phyloP scores from a whole-genome alignment of 352 stramenopile genomes.

The Phytophthora cactorum region DNA sequence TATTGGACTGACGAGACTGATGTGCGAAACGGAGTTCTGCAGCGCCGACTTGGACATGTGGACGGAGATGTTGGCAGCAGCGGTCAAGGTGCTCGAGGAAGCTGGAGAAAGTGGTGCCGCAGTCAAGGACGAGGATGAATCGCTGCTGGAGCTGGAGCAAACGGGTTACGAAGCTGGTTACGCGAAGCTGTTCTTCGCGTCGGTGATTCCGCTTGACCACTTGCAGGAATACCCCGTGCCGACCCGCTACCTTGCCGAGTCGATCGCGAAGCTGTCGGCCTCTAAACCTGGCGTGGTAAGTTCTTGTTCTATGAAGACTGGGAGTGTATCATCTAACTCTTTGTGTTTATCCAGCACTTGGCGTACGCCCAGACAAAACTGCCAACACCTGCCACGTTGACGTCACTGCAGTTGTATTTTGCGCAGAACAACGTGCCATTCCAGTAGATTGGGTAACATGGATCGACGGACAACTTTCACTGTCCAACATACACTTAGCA shows the following conservation, averaged over 20 bases:
- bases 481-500: slow-evolving; percentile 13
- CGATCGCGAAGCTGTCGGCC: slow-evolving; percentile 70
- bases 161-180: slow-evolving; percentile 94
- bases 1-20: slow-evolving; percentile 70
- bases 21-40: slow-evolving; percentile 79
- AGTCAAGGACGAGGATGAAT: slow-evolving; percentile 85
- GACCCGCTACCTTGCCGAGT: slow-evolving; percentile 71
- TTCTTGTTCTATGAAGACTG: slow-evolving; percentile 13
- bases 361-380: slow-evolving; percentile 52
- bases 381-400: slow-evolving; percentile 37
- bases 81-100: slow-evolving; percentile 70
- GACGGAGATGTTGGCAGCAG: slow-evolving; percentile 52
- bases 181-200: slow-evolving; percentile 94
- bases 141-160: slow-evolving; percentile 76
- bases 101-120: slow-evolving; percentile 57
- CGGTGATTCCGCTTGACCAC: slow-evolving; percentile 82
- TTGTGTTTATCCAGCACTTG: slow-evolving; percentile 51
- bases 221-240: slow-evolving; percentile 77
- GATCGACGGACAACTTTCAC: slow-evolving; percentile 23
- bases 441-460: slow-evolving; percentile 49
- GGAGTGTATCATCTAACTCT: slow-evolving; percentile 17
- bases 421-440: slow-evolving; percentile 68
- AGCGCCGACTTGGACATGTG: slow-evolving; percentile 58
- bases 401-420: slow-evolving; percentile 65
- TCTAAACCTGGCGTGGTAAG: slow-evolving; percentile 71